phyloP scores from a whole-genome alignment of 345 rosid species.

The Dimocarpus longan region DNA sequence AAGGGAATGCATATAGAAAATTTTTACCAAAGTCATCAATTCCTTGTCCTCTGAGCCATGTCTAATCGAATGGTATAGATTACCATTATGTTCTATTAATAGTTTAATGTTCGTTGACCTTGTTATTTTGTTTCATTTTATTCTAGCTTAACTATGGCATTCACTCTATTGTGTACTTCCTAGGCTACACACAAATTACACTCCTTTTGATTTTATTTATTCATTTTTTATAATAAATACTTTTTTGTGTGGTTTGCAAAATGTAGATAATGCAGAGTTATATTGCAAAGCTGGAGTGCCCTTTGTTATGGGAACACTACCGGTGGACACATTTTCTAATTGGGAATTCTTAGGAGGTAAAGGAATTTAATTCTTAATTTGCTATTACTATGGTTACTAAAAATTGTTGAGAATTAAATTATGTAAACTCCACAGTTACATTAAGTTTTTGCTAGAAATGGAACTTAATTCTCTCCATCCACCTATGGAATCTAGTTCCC shows the following conservation, averaged over 20 bases:
- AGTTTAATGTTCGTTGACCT: not conserved
- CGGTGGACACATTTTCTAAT: too few species aligned
- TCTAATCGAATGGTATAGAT: constrained; percentile 1
- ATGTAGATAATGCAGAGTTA: constrained; percentile 74
- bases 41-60: not conserved
- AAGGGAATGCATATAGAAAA: not conserved
- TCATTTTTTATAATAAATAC: not conserved
- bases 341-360: too few species aligned
- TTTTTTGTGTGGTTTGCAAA: constrained; percentile 11
- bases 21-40: not conserved
- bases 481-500: too few species aligned
- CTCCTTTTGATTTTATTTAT: not conserved
- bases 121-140: not conserved
- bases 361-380: too few species aligned
- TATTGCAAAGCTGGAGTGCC: constrained; percentile 95
- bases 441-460: too few species aligned
- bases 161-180: not conserved
- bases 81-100: not conserved
- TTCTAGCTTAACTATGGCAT: not conserved
- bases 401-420: too few species aligned
- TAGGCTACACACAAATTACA: not conserved
- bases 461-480: too few species aligned
- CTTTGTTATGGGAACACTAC: too few species aligned
- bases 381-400: too few species aligned
- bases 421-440: too few species aligned